Conservation (phyloP, 2,329 filamentous ascomycete species). For the Xylariaceae sp. region DNA sequence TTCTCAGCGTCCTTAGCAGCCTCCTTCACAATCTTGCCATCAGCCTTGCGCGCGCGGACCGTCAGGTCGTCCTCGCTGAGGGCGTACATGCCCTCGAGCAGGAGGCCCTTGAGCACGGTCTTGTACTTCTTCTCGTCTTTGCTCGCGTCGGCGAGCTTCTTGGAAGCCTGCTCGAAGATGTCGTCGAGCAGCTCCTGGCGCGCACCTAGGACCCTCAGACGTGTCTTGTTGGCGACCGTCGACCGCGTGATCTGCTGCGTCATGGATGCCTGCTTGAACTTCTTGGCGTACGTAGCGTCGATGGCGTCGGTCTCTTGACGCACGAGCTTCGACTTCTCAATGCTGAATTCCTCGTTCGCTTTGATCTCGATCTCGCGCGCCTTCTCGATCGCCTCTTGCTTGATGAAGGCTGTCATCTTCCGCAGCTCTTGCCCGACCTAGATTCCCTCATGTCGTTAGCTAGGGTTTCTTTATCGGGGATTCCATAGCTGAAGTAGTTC, state of each 20-base stretch:
- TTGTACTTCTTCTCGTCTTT: conserved; percentile 79
- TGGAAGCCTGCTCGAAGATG: conserved; percentile 82
- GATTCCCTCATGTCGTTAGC: conserved; percentile 15
- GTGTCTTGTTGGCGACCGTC: conserved; percentile 94
- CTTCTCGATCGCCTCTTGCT: conserved; percentile 97
- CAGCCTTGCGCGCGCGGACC: conserved; percentile 79
- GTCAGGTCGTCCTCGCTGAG: conserved; percentile 80
- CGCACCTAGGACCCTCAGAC: conserved; percentile 84
- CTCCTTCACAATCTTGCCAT: conserved; percentile 77
- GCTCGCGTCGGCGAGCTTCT: conserved; percentile 70
- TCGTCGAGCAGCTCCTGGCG: conserved; percentile 90
- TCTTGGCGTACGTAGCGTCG: conserved; percentile 94
- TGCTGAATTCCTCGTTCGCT: conserved; percentile 98
- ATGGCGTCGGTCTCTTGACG: conserved; percentile 93
- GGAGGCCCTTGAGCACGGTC: conserved; percentile 75
- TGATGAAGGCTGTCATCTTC: conserved; percentile 99
- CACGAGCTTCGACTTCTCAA: conserved; percentile 98
- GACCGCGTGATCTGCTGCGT: conserved; percentile 98
- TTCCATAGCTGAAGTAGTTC: neutral
- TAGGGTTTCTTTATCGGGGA: neutral
- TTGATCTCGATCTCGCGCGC: conserved; percentile 97
- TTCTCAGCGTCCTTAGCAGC: conserved; percentile 77
- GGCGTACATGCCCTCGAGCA: conserved; percentile 90
- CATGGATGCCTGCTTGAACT: conserved; percentile 98
- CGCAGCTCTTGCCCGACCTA: conserved; percentile 97